Conservation (phyloP, 2,329 filamentous ascomycete genomes). For the Fusarium irregulare region DNA sequence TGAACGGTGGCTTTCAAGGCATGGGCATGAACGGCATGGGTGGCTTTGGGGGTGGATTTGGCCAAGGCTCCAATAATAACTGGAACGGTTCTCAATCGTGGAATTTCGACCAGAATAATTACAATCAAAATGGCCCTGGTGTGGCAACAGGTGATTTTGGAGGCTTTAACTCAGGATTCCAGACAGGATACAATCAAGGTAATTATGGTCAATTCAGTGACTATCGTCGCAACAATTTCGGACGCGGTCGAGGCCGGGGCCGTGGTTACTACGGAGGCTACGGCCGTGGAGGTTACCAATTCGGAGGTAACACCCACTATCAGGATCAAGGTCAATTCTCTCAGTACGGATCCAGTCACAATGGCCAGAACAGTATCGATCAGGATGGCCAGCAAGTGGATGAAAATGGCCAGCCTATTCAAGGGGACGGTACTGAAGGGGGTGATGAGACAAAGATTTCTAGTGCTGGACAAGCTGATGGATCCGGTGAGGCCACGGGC, state of each 20-base stretch:
- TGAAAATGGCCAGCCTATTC: conserved; percentile 55
- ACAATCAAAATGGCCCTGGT: conserved; percentile 85
- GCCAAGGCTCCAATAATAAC: conserved; percentile 76
- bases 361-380: conserved; percentile 38
- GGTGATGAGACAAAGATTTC: conserved; percentile 23
- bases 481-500: conserved; percentile 49
- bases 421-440: conserved; percentile 34
- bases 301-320: conserved; percentile 54
- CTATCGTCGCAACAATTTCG: conserved; percentile 76
- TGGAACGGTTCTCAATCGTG: conserved; percentile 85
- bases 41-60: conserved; percentile 73
- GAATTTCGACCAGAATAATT: conserved; percentile 90
- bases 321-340: conserved; percentile 50
- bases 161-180: conserved; percentile 80
- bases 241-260: conserved; percentile 73
- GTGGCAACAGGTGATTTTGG: conserved; percentile 85
- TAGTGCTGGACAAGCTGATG: conserved; percentile 37
- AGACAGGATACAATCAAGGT: conserved; percentile 83
- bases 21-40: conserved; percentile 85
- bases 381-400: conserved; percentile 50
- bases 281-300: conserved; percentile 66
- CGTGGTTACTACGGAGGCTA: conserved; percentile 69
- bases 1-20: conserved; percentile 82
- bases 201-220: conserved; percentile 88
- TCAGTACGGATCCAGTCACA: conserved; percentile 45